These are phyloP conservation scores for Nakaseomyces nivariensis DNA, from an alignment of 1,139 yeast species.

Conservation along the genomic window DNA sequence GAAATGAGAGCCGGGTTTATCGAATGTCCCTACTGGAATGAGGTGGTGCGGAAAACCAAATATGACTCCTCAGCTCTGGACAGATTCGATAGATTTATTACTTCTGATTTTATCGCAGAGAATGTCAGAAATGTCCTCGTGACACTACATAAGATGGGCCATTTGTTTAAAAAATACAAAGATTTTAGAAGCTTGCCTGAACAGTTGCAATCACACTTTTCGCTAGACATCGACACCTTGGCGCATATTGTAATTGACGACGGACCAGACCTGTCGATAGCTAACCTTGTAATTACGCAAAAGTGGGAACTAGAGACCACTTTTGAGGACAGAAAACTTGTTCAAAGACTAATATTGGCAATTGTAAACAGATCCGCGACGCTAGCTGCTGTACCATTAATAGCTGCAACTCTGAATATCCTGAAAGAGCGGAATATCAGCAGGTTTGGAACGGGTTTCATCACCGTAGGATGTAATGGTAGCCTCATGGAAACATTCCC, in stretches of 20 bases:
- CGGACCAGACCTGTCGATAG: slow-evolving; percentile 55
- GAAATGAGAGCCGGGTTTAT: neutral
- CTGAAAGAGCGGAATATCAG: neutral
- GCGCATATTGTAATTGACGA: slow-evolving; percentile 78
- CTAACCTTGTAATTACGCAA: slow-evolving; percentile 55
- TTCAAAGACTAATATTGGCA: slow-evolving; percentile 65
- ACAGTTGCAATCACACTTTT: slow-evolving; percentile 64
- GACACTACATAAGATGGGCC: slow-evolving; percentile 51
- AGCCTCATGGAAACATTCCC: slow-evolving; percentile 90
- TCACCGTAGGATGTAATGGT: slow-evolving; percentile 68
- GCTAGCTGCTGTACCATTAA: slow-evolving; percentile 78
- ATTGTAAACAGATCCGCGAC: slow-evolving; percentile 79
- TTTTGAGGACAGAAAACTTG: slow-evolving; percentile 55
- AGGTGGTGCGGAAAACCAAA: neutral
- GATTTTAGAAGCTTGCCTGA: slow-evolving; percentile 50
- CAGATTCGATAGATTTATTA: neutral
- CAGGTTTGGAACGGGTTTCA: neutral
- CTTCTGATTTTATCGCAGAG: neutral
- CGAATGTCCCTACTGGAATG: neutral
- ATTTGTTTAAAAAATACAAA: slow-evolving; percentile 47
- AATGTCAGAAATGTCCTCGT: slow-evolving; percentile 47
- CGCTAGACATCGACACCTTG: slow-evolving; percentile 69
- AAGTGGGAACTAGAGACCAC: slow-evolving; percentile 59
- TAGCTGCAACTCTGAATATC: slow-evolving; percentile 47
- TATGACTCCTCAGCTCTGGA: neutral